phyloP scores from a whole-genome alignment of 495 filamentous ascomycete genomes.

The Xylaria bambusicola region DNA sequence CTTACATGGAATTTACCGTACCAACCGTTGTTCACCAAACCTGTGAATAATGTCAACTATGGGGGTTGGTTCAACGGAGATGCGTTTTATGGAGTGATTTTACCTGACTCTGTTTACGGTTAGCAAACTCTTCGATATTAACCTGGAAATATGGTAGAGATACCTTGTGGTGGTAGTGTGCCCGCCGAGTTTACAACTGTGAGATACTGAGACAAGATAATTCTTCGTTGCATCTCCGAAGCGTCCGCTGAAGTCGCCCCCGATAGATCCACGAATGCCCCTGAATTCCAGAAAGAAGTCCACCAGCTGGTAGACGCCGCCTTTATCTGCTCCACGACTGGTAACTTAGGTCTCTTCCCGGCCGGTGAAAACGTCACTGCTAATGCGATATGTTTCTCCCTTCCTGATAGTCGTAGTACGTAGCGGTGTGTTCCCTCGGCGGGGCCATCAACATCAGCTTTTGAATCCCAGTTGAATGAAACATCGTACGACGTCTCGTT shows the following conservation, averaged over 20 bases:
- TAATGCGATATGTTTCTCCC: conserved; percentile 27
- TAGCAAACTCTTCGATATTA: conserved; percentile 3
- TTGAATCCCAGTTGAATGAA: conserved; percentile 39
- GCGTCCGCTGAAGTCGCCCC: conserved; percentile 39
- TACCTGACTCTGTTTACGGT: conserved; percentile 31
- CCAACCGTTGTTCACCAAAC: conserved; percentile 56
- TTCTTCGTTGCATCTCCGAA: conserved; percentile 52
- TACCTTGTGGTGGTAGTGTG: conserved; percentile 36
- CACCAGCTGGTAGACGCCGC: conserved; percentile 34
- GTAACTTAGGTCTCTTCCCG: not conserved
- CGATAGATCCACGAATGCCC: conserved; percentile 53
- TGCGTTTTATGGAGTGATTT: conserved; percentile 14
- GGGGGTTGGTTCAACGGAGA: too few species aligned
- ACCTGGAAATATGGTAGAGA: not conserved
- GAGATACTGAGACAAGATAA: conserved; percentile 54
- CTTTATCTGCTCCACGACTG: conserved; percentile 12
- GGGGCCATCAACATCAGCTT: conserved; percentile 38
- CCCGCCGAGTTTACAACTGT: conserved; percentile 51
- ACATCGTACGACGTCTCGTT: conserved; percentile 49
- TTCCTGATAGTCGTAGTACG: conserved; percentile 33
- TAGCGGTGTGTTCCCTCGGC: conserved; percentile 46
- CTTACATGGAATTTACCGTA: conserved; percentile 53
- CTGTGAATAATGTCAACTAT: conserved; percentile 26
- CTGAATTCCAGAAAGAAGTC: conserved; percentile 48
- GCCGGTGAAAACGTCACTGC: conserved; percentile 37